Percentiles rank a stretch among this genome's conserved stretches.
These are phyloP conservation scores for Hanseniaspora lindneri DNA, from an alignment of 805 yeast species.

Conservation along the genomic window DNA sequence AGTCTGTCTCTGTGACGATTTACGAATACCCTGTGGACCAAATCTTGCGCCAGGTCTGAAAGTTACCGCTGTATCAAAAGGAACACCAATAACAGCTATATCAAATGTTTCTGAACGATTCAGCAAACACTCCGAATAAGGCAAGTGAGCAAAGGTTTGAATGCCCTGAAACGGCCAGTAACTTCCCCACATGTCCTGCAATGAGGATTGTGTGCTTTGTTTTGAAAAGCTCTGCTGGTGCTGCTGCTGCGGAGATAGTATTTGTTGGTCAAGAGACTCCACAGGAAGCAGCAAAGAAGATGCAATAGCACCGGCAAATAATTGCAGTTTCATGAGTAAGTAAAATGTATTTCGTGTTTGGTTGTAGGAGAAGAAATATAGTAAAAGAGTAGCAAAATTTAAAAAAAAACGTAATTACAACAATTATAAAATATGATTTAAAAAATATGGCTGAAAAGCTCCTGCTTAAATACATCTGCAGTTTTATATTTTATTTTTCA, in stretches of 20 bases:
- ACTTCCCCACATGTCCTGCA: conserved; percentile 59
- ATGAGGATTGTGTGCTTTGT: conserved; percentile 26
- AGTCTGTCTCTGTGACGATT: conserved; percentile 61
- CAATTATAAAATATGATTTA: too few relatives aligned
- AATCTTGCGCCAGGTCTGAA: conserved; percentile 74
- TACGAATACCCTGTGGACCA: conserved; percentile 63
- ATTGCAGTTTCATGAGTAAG: conserved; percentile 4
- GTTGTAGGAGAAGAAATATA: too few relatives aligned
- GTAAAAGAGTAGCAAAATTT: too few relatives aligned
- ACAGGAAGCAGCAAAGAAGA: background rate
- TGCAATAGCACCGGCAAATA: background rate
- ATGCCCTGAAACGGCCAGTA: conserved; percentile 64
- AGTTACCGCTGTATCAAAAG: conserved; percentile 72
- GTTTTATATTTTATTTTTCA: too few relatives aligned
- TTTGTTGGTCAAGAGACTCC: background rate
- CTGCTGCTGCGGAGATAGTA: conserved; percentile 3
- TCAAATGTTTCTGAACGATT: conserved; percentile 42
- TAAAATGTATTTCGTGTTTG: background rate
- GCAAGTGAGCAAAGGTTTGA: conserved; percentile 64
- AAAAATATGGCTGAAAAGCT: too few relatives aligned
- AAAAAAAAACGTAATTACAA: too few relatives aligned
- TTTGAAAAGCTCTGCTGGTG: conserved; percentile 31
- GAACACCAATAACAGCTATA: conserved; percentile 65
- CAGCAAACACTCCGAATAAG: conserved; percentile 45
- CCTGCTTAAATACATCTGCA: too few relatives aligned